These are phyloP conservation scores for Thelonectria blattea DNA, from an alignment of 2,329 filamentous ascomycete species.

Conservation along the genomic window DNA sequence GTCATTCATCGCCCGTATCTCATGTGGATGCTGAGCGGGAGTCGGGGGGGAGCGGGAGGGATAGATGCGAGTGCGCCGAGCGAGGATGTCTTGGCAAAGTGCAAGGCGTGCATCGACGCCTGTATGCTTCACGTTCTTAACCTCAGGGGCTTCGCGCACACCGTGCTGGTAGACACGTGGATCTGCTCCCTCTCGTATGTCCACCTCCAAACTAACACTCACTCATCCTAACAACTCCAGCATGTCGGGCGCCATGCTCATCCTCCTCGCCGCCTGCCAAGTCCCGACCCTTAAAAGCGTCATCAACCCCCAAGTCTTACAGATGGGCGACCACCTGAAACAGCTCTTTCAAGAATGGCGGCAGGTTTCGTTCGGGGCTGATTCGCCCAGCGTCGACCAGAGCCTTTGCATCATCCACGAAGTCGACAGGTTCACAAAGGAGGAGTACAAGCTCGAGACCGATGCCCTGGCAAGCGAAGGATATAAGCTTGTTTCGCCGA, in stretches of 20 bases:
- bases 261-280: conserved; percentile 53
- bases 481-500: not conserved
- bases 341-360: conserved; percentile 52
- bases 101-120: conserved; percentile 53
- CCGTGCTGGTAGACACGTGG: conserved; percentile 60
- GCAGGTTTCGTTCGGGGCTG: conserved; percentile 43
- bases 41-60: conserved; percentile 36
- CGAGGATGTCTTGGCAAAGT: conserved; percentile 48
- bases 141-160: conserved; percentile 54
- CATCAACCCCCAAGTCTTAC: conserved; percentile 46
- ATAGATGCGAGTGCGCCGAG: conserved; percentile 36
- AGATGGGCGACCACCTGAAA: conserved; percentile 50
- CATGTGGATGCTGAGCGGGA: conserved; percentile 54
- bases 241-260: conserved; percentile 57
- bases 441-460: conserved; percentile 35
- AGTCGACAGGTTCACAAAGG: conserved; percentile 49
- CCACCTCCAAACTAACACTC: not conserved
- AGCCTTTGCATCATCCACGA: conserved; percentile 54
- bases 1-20: conserved; percentile 60
- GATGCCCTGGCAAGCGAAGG: not conserved
- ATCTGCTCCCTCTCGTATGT: conserved; percentile 60
- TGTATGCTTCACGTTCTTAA: conserved; percentile 57
- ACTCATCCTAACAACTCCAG: conserved; percentile 35
- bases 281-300: conserved; percentile 46
- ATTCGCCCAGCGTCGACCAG: conserved; percentile 54